Conservation (phyloP, 2,329 filamentous ascomycete species). For the Ophiostoma ips region DNA sequence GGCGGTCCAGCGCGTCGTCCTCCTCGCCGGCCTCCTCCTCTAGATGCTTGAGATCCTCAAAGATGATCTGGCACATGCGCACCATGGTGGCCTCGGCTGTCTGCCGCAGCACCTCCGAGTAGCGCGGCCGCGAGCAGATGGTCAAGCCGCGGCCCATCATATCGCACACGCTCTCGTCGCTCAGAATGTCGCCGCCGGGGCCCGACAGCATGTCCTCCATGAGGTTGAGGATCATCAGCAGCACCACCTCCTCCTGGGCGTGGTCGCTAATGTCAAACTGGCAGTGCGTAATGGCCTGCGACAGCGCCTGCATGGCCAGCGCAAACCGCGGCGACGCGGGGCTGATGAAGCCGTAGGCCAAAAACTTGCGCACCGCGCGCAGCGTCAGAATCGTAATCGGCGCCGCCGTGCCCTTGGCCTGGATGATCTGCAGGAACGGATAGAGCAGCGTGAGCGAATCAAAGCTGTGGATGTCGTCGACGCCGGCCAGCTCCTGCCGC, state of each 20-base stretch:
- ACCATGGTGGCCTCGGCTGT: slow-evolving; percentile 97
- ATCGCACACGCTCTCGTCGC: slow-evolving; percentile 94
- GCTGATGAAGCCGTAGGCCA: slow-evolving; percentile 85
- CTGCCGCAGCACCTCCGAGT: slow-evolving; percentile 78
- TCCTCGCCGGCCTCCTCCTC: slow-evolving; percentile 62
- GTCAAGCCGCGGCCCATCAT: slow-evolving; percentile 98
- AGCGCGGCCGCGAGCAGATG: slow-evolving; percentile 87
- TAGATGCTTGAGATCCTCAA: slow-evolving; percentile 78
- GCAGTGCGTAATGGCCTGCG: slow-evolving; percentile 91
- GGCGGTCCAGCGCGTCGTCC: slow-evolving; percentile 49
- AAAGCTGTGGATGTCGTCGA: slow-evolving; percentile 78
- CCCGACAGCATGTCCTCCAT: slow-evolving; percentile 99
- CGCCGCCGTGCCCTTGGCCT: slow-evolving; percentile 88
- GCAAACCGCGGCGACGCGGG: slow-evolving; percentile 74
- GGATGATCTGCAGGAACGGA: slow-evolving; percentile 91
- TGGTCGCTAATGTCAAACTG: slow-evolving; percentile 95
- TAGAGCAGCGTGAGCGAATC: slow-evolving; percentile 81
- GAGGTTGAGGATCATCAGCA: slow-evolving; percentile 84
- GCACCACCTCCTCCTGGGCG: slow-evolving; percentile 85
- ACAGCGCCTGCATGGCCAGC: slow-evolving; percentile 86
- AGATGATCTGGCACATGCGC: slow-evolving; percentile 97
- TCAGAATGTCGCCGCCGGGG: slow-evolving; percentile 81
- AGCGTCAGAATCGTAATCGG: slow-evolving; percentile 91
- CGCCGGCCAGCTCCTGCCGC: slow-evolving; percentile 71
- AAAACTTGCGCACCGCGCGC: slow-evolving; percentile 88